Evolutionary conservation across 108 stramenopile genomes (phyloP).

Genomic region (Cyclotella atomus): DNA sequence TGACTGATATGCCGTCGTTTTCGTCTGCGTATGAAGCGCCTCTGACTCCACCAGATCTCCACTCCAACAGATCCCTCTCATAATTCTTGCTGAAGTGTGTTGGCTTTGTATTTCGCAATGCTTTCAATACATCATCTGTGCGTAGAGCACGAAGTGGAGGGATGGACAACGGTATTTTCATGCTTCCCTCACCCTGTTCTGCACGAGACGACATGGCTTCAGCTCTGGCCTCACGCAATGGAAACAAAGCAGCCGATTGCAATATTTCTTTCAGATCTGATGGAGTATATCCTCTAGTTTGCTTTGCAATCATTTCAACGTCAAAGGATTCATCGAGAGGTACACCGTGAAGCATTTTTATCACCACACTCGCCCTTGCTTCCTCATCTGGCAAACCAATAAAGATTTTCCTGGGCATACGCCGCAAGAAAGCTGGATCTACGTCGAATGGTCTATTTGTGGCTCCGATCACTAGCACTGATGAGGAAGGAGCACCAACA

Average conservation of each 20-base stretch:
- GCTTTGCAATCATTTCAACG: conserved; percentile 38
- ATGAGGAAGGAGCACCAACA: conserved; percentile 9
- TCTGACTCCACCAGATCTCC: background rate
- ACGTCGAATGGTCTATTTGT: conserved; percentile 96
- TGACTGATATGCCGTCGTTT: background rate
- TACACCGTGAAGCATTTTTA: conserved; percentile 43
- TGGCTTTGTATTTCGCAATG: conserved; percentile 49
- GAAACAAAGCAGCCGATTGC: conserved; percentile 60
- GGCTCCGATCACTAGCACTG: conserved; percentile 76
- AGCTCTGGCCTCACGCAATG: conserved; percentile 56
- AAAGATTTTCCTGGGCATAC: conserved; percentile 84
- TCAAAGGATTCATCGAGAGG: conserved; percentile 47
- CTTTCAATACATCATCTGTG: conserved; percentile 57
- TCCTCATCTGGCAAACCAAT: conserved; percentile 84
- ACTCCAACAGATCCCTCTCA: conserved; percentile 38
- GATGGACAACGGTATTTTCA: background rate
- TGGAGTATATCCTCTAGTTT: conserved; percentile 69
- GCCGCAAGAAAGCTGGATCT: conserved; percentile 89
- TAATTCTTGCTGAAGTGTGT: conserved; percentile 53
- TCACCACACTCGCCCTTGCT: conserved; percentile 70
- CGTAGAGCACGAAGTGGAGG: conserved; percentile 50
- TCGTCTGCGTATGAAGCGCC: background rate
- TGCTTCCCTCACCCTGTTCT: background rate
- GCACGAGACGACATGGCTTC: conserved; percentile 30
- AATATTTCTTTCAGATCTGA: conserved; percentile 78